These are phyloP conservation scores for Knoxdaviesia proteae DNA, from an alignment of 2,329 filamentous ascomycete species.

Conservation along the genomic window DNA sequence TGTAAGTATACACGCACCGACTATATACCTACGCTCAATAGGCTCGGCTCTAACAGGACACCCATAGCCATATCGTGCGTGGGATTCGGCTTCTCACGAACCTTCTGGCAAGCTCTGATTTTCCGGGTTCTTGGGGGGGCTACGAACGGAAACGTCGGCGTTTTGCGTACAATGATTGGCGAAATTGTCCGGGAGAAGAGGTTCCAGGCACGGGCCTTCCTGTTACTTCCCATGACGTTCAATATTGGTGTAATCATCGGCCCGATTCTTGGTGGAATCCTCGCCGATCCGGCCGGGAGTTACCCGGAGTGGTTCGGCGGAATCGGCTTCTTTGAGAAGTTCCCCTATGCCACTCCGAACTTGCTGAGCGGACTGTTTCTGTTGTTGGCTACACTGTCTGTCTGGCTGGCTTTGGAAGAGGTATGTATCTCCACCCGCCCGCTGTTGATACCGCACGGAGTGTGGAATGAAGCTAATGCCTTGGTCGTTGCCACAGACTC, in stretches of 20 bases:
- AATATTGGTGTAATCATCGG: slow-evolving; percentile 59
- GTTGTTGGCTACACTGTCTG: slow-evolving; percentile 16
- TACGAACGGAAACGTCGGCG: slow-evolving; percentile 54
- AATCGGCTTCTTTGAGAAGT: slow-evolving; percentile 22
- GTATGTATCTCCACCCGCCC: slow-evolving; percentile 9
- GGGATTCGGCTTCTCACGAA: slow-evolving; percentile 44
- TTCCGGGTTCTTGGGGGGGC: slow-evolving; percentile 51
- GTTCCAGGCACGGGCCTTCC: slow-evolving; percentile 54
- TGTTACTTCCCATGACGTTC: slow-evolving; percentile 54
- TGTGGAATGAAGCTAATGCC: not conserved
- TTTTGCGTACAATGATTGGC: slow-evolving; percentile 56
- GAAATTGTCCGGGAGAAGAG: slow-evolving; percentile 44
- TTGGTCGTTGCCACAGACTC: slow-evolving; percentile 15
- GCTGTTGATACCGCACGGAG: not conserved
- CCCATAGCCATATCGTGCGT: slow-evolving; percentile 11
- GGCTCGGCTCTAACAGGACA: too few relatives aligned
- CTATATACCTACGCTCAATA: too few relatives aligned
- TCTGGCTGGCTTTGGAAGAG: slow-evolving; percentile 31
- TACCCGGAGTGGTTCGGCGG: slow-evolving; percentile 30
- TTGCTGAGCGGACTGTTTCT: slow-evolving; percentile 28
- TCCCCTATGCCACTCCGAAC: slow-evolving; percentile 33
- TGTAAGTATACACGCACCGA: not conserved
- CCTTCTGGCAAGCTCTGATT: slow-evolving; percentile 54
- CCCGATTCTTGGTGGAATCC: slow-evolving; percentile 44
- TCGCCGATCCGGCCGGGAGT: slow-evolving; percentile 48